Conservation (phyloP, 306 rosid genomes). For the Clitoria ternatea region DNA sequence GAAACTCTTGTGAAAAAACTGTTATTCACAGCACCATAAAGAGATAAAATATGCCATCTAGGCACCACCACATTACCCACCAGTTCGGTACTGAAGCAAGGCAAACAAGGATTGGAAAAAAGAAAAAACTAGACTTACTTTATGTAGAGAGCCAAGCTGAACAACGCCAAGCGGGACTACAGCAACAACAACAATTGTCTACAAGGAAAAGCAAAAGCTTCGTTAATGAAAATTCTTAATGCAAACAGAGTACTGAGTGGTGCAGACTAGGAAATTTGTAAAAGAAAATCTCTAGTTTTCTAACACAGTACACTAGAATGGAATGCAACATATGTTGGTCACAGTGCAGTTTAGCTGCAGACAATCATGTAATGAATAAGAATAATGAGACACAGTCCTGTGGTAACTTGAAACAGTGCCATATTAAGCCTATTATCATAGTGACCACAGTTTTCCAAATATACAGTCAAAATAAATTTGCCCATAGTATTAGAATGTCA, state of each 20-base stretch:
- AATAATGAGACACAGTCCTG: not conserved
- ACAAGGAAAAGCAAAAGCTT: conserved; percentile 30
- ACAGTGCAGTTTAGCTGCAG: not conserved
- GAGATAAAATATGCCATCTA: conserved; percentile 5
- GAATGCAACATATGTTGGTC: not conserved
- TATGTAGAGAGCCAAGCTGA: conserved; percentile 86
- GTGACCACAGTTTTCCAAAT: not conserved
- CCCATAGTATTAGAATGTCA: not conserved
- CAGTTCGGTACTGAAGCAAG: conserved; percentile 12
- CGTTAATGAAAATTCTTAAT: conserved; percentile 4
- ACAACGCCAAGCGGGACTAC: conserved; percentile 87
- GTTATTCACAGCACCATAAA: not conserved
- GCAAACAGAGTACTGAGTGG: not conserved
- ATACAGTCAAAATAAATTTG: conserved; percentile 4
- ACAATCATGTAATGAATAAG: conserved; percentile 5
- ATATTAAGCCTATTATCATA: not conserved
- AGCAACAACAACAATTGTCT: conserved; percentile 79
- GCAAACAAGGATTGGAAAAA: conserved; percentile 10
- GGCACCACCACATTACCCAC: conserved; percentile 21
- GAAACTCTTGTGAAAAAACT: not conserved
- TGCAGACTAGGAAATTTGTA: conserved; percentile 3
- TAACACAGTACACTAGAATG: not conserved
- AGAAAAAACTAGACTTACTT: conserved; percentile 46
- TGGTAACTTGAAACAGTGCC: not conserved
- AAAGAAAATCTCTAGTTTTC: conserved; percentile 16